These are phyloP conservation scores for Podila epicladia DNA, from an alignment of 192 early-diverging fungal species.

Conservation along the genomic window DNA sequence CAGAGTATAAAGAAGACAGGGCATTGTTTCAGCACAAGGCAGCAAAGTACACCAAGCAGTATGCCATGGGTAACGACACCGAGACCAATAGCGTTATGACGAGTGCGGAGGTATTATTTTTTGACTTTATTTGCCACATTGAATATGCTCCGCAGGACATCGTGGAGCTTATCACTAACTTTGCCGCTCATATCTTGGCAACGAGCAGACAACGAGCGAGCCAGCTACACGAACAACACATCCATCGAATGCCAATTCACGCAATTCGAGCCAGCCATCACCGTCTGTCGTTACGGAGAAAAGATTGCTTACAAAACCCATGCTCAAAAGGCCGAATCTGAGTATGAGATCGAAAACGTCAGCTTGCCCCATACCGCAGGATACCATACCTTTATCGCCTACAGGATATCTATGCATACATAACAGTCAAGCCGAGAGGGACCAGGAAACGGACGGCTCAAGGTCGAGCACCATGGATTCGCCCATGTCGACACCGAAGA, in stretches of 20 bases:
- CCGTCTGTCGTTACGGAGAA: not conserved
- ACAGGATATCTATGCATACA: no score
- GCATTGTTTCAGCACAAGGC: constrained; percentile 58
- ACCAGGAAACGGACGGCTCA: no score
- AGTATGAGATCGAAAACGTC: not conserved
- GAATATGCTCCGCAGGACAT: not conserved
- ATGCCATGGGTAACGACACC: constrained; percentile 37
- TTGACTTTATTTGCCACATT: not conserved
- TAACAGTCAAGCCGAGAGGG: no score
- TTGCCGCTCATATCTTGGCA: no score
- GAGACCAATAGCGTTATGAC: not conserved
- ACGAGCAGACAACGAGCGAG: no score
- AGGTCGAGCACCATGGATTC: no score
- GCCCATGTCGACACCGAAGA: no score
- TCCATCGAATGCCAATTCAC: not conserved
- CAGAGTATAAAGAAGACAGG: constrained; percentile 59
- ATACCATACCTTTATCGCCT: not conserved
- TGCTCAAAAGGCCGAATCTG: constrained; percentile 2
- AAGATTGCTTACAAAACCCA: not conserved
- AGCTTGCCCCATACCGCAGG: not conserved
- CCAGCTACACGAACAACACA: not conserved
- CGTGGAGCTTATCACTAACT: no score
- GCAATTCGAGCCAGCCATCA: not conserved
- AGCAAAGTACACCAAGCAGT: constrained; percentile 37
- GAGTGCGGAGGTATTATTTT: constrained; percentile 11